phyloP scores from a whole-genome alignment of 129 eudicot species.

The Helichrysum umbraculigerum region DNA sequence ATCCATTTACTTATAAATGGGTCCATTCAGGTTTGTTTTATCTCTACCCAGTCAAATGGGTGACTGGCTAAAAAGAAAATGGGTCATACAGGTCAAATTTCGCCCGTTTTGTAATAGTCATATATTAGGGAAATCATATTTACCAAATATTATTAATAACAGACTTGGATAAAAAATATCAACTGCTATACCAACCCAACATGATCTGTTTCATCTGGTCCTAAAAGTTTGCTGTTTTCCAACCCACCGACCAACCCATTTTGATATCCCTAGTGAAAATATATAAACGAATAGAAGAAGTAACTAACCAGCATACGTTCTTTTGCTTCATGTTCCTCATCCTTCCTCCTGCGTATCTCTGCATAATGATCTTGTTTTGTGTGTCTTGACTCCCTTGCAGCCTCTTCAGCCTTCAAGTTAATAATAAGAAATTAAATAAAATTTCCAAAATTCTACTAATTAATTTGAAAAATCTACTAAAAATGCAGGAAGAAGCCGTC shows the following conservation, averaged over 20 bases:
- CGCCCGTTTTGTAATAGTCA: not conserved
- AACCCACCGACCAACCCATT: not conserved
- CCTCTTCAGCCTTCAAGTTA: constrained; percentile 77
- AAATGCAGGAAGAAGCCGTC: not conserved
- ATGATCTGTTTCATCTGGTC: not conserved
- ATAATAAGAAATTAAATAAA: not conserved
- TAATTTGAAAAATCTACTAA: not conserved
- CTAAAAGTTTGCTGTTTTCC: not conserved
- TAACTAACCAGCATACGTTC: constrained; percentile 79
- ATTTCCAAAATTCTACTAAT: not conserved
- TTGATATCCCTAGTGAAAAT: not conserved
- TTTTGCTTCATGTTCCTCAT: constrained; percentile 92
- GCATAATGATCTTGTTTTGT: constrained; percentile 93
- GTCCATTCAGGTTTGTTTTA: not conserved
- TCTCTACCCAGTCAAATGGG: not conserved
- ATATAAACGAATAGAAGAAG: constrained; percentile 1
- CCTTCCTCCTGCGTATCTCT: constrained; percentile 87
- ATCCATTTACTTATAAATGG: not conserved
- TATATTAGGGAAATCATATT: not conserved
- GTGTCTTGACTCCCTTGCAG: constrained; percentile 74
- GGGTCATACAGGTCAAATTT: not conserved
- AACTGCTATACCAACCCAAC: not conserved
- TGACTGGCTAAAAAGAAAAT: not conserved
- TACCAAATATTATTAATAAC: not conserved
- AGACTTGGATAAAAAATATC: not conserved